Evolutionary conservation across 257 asterid species (phyloP).

Genomic region (Salvia splendens): DNA sequence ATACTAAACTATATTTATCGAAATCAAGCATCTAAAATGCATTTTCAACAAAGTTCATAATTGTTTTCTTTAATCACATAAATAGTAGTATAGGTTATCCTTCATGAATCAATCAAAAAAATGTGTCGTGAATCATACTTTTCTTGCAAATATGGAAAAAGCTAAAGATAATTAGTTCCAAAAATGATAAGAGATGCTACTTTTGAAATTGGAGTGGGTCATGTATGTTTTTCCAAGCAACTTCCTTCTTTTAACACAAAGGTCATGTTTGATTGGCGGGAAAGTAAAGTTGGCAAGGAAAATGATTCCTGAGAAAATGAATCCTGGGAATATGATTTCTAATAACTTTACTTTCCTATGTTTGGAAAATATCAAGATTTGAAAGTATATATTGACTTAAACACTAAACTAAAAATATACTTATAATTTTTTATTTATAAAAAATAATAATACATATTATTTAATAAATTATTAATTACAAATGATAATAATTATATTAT

Average conservation of each 20-base stretch:
- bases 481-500: no score
- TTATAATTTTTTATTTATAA: no score
- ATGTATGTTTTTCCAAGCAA: conserved; percentile 35
- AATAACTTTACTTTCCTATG: no score
- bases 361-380: no score
- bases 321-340: no score
- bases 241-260: conserved; percentile 24
- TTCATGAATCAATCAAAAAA: conserved; percentile 22
- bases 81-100: conserved; percentile 20
- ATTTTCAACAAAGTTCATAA: neutral
- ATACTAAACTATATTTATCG: neutral
- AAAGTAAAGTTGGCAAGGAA: no score
- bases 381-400: no score
- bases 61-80: conserved; percentile 11
- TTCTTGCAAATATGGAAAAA: conserved; percentile 25
- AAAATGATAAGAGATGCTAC: conserved; percentile 14
- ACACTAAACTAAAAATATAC: no score
- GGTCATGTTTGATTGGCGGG: no score
- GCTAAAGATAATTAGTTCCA: conserved; percentile 19
- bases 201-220: conserved; percentile 23
- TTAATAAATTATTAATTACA: no score
- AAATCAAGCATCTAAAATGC: neutral
- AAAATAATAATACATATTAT: no score
- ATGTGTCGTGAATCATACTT: conserved; percentile 33
- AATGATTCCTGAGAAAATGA: no score